Evolutionary conservation across 176 grass and related monocot genomes (phyloP).

Genomic region (Coix lacrymajobi): DNA sequence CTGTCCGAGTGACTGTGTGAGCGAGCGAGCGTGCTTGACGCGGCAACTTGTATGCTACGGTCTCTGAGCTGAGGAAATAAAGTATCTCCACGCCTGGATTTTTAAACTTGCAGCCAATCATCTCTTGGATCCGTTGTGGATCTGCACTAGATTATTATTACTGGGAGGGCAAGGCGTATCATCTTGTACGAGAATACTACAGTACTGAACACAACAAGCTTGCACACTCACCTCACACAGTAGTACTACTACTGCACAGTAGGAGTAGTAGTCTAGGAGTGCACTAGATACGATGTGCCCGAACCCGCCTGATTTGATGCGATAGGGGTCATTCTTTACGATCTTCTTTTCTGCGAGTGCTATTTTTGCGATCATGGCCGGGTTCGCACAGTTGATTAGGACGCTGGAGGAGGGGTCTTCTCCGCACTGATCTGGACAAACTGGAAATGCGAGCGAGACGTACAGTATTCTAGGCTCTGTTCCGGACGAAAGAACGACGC

Average conservation of each 20-base stretch:
- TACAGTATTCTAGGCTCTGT: not conserved
- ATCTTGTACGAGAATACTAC: not conserved
- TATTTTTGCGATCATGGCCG: not conserved
- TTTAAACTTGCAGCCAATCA: not conserved
- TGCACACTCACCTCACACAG: not conserved
- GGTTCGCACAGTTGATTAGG: not conserved
- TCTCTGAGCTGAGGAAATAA: not conserved
- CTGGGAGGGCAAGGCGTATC: not conserved
- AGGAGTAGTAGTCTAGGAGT: not conserved
- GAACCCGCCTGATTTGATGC: constrained; percentile 3
- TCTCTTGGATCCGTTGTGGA: not conserved
- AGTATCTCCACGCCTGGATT: not conserved
- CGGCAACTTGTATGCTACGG: constrained; percentile 4
- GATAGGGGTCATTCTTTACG: not conserved
- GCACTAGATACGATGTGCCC: not conserved
- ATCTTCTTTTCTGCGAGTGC: not conserved
- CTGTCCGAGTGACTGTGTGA: not conserved
- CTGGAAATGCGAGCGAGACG: not conserved
- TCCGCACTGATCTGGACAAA: not conserved
- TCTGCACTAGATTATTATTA: not conserved
- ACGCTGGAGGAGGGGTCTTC: not conserved
- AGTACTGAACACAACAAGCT: not conserved
- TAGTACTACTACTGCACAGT: not conserved
- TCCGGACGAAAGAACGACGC: not conserved
- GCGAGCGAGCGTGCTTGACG: not conserved